A percentile compares a stretch with the other conserved stretches of the same genome.
These are phyloP conservation scores for Diaporthe sp. DNA, from an alignment of 2,329 filamentous ascomycete species.

Conservation along the genomic window DNA sequence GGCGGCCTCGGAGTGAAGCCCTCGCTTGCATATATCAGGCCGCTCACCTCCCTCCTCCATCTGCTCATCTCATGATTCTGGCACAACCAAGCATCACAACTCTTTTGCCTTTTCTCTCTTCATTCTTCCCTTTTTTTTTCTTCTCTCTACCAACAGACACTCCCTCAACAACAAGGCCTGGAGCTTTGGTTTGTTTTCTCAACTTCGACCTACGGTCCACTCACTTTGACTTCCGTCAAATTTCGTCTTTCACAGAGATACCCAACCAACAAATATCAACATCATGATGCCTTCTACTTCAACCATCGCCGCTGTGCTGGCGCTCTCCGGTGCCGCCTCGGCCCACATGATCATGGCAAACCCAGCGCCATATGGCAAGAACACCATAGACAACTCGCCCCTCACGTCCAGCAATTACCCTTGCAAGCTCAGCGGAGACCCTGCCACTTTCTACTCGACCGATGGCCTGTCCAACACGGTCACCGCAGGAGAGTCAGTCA, in stretches of 20 bases:
- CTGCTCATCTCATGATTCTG: constrained; percentile 23
- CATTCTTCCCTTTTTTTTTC: background rate
- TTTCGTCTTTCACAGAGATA: constrained; percentile 16
- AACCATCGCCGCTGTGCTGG: constrained; percentile 38
- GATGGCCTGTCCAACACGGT: constrained; percentile 71
- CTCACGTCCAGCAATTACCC: constrained; percentile 78
- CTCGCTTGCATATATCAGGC: constrained; percentile 9
- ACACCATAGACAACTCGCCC: constrained; percentile 72
- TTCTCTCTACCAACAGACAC: constrained; percentile 13
- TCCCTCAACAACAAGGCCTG: constrained; percentile 33
- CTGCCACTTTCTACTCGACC: constrained; percentile 60
- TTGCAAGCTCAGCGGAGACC: constrained; percentile 73
- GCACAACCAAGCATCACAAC: constrained; percentile 20
- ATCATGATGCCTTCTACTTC: constrained; percentile 33
- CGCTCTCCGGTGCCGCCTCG: constrained; percentile 31
- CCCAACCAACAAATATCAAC: constrained; percentile 4
- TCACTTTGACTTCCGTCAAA: background rate
- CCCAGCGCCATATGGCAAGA: constrained; percentile 33
- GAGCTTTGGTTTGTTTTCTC: constrained; percentile 21
- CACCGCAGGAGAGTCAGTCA: constrained; percentile 71
- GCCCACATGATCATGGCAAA: constrained; percentile 39
- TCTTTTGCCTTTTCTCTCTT: constrained; percentile 12
- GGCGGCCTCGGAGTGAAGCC: background rate
- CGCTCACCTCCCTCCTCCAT: constrained; percentile 5
- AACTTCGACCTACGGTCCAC: constrained; percentile 17